Evolutionary conservation across 2,329 filamentous ascomycete species (phyloP).

Genomic region (Dactylella cylindrospora): DNA sequence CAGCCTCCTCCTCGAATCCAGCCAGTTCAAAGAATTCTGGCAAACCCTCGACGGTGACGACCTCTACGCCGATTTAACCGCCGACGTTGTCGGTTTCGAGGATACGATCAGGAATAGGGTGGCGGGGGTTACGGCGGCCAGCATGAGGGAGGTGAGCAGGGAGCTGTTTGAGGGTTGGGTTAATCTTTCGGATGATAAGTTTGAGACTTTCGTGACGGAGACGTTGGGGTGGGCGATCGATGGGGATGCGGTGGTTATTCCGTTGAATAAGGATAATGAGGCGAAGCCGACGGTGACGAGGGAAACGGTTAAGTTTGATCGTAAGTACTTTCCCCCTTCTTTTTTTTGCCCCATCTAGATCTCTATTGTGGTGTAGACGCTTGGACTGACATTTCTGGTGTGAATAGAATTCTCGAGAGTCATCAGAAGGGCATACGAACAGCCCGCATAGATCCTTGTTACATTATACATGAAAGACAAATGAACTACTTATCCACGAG

Average conservation of each 20-base stretch:
- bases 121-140: slow-evolving; percentile 79
- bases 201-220: slow-evolving; percentile 77
- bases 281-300: slow-evolving; percentile 92
- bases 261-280: slow-evolving; percentile 95
- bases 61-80: slow-evolving; percentile 90
- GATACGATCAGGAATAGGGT: slow-evolving; percentile 89
- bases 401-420: slow-evolving; percentile 68
- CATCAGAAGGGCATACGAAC: slow-evolving; percentile 82
- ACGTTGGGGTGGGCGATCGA: slow-evolving; percentile 83
- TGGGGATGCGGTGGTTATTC: slow-evolving; percentile 68
- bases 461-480: no score
- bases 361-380: no score
- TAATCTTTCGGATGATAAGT: slow-evolving; percentile 66
- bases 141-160: slow-evolving; percentile 71
- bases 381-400: background rate
- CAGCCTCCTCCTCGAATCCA: slow-evolving; percentile 82
- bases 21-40: slow-evolving; percentile 93
- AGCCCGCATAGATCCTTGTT: slow-evolving; percentile 61
- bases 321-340: slow-evolving; percentile 51
- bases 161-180: slow-evolving; percentile 73
- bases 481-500: no score
- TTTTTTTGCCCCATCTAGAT: background rate
- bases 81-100: slow-evolving; percentile 93
- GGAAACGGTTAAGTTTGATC: slow-evolving; percentile 90
- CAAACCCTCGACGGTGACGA: slow-evolving; percentile 88